A percentile compares a stretch with the other conserved stretches of the same genome.
These are phyloP conservation scores for Agaricus sinodeliciosus DNA, from an alignment of 768 basidiomycete species.

Conservation along the genomic window DNA sequence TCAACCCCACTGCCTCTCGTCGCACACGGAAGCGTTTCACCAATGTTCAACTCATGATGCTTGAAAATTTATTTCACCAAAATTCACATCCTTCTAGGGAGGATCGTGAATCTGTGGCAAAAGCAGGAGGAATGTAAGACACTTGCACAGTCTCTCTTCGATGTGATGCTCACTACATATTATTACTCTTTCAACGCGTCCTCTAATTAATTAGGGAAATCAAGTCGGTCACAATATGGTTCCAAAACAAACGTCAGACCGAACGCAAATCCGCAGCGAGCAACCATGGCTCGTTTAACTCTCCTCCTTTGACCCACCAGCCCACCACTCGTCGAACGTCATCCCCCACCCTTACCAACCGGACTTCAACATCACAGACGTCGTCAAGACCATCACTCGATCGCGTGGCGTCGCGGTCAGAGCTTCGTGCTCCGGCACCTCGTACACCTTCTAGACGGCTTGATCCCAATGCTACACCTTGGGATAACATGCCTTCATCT, in stretches of 20 bases:
- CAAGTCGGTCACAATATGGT: conserved; percentile 76
- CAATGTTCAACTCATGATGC: conserved; percentile 59
- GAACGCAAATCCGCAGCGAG: conserved; percentile 50
- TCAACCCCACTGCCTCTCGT: conserved; percentile 27
- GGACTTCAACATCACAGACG: conserved; percentile 19
- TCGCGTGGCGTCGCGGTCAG: conserved; percentile 48
- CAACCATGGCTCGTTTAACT: conserved; percentile 21
- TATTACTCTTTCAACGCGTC: conserved; percentile 7
- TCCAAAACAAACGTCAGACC: conserved; percentile 76
- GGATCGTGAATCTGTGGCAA: conserved; percentile 60
- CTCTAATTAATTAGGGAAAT: conserved; percentile 40
- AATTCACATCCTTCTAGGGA: conserved; percentile 72
- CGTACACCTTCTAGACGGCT: conserved; percentile 34
- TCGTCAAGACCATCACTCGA: conserved; percentile 46
- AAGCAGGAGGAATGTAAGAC: conserved; percentile 57
- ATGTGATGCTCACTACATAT: neutral
- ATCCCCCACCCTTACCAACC: conserved; percentile 24
- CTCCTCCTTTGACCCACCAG: conserved; percentile 14
- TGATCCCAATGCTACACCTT: conserved; percentile 32
- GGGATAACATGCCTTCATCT: conserved; percentile 59
- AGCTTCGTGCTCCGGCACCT: conserved; percentile 34
- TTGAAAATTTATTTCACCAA: conserved; percentile 68
- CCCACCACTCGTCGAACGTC: conserved; percentile 19
- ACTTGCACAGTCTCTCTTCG: neutral
- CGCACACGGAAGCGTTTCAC: conserved; percentile 70